Conservation (phyloP, 1,139 yeast species). For the Yamadazyma blattariae region DNA sequence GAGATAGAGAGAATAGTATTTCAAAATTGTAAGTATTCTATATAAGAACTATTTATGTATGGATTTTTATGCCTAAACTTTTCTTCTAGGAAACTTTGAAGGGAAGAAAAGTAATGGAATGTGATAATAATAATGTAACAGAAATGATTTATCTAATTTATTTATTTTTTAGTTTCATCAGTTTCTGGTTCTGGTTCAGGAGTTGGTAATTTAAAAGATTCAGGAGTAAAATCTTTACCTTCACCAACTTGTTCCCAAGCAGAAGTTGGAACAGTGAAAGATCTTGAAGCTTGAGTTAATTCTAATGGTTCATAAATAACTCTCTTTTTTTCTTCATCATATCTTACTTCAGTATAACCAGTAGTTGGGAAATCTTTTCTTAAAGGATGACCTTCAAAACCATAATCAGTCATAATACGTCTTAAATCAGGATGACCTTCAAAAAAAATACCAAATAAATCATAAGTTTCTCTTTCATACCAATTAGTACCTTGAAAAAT, state of each 20-base stretch:
- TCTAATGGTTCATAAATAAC: slow-evolving; percentile 88
- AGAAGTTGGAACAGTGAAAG: slow-evolving; percentile 82
- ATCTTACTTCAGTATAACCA: slow-evolving; percentile 86
- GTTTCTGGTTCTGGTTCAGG: slow-evolving; percentile 74
- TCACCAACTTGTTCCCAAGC: slow-evolving; percentile 93
- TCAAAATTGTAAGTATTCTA: too few relatives aligned
- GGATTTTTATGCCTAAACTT: not conserved
- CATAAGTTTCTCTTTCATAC: slow-evolving; percentile 89
- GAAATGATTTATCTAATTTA: too few relatives aligned
- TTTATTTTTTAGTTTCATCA: slow-evolving; percentile 33
- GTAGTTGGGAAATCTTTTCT: slow-evolving; percentile 93
- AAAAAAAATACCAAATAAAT: slow-evolving; percentile 81
- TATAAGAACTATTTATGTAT: too few relatives aligned
- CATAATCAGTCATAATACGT: slow-evolving; percentile 89
- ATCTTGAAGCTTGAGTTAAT: slow-evolving; percentile 89
- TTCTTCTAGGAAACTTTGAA: too few relatives aligned
- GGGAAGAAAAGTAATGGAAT: too few relatives aligned
- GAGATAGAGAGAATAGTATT: too few relatives aligned
- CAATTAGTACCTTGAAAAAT: slow-evolving; percentile 81
- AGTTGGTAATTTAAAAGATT: slow-evolving; percentile 73
- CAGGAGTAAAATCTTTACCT: slow-evolving; percentile 82
- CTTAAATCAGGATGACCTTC: slow-evolving; percentile 89
- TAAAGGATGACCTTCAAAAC: slow-evolving; percentile 89
- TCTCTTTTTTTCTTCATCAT: slow-evolving; percentile 88
- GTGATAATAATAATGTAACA: too few relatives aligned